Evolutionary conservation across 148 eudicot species (phyloP), one percentile per base, ranked within the genome.

Genomic region (Vaccinium darrowii): DNA sequence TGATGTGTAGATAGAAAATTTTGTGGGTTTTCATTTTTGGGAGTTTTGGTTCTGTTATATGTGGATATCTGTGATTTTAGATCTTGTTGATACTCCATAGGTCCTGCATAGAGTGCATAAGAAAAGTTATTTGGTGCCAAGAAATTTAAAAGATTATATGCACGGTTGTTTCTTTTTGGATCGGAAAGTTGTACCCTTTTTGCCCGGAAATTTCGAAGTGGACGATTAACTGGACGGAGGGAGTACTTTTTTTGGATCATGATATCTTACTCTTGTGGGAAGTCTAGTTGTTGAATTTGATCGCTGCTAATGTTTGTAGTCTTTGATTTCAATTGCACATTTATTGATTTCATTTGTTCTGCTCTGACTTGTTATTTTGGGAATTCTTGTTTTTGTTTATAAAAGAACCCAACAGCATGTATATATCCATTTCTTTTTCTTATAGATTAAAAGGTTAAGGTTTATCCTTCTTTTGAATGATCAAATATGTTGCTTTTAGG

Each of bases 11-110:
- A 16, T 25, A 16, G 8, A 12, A 39, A 19, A 18, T 6, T 78
- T n/a, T 52, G 27, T 52, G 80, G 47, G 47, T 43, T 43, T 23
- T 47, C 18, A n/a, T 54, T 78, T 50, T 43, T 75, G 57, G 16
- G 36, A 51, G 58, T 57, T 36, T 8, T 18, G 39, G 10, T 54
- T 1, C n/a, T 79, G 25, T 60, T 18, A 60, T 79, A 52, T 49
- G 50, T 81, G 83, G 84, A 53, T 52, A 82, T 30, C 9, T 19
- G 62, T 50, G 63, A 21, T 56, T 54, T 14, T 82, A 23, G 36
- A 62, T 86, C 79, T 74, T 33, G 25, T 18, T 71, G n/a, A 25
- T 49, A 6, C 62, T 16, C 21, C 47, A 43, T 43, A 43, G 47
- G 0, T 43, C 62, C 62, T 7, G 65, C 10, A 19, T 18, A 19